phyloP scores from a whole-genome alignment of 192 early-diverging fungal genomes.

The Phlyctochytrium planicorne region DNA sequence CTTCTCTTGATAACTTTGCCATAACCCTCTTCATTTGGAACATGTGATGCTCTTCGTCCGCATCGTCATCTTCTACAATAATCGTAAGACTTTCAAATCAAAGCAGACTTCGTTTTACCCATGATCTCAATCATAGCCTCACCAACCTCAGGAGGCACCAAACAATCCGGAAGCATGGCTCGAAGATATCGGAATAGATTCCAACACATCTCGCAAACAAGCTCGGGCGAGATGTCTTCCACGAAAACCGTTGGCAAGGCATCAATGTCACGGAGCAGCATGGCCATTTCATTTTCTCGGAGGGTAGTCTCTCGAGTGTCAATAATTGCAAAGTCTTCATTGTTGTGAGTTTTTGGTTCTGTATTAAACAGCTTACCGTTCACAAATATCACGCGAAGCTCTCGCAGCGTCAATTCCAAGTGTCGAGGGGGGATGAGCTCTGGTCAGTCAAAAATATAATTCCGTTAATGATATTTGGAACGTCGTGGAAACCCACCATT shows the following conservation, averaged over 20 bases:
- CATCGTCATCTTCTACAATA: not conserved
- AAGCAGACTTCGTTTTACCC: not conserved
- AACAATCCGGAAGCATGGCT: not conserved
- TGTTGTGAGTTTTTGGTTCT: too few species aligned
- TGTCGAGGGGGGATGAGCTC: not conserved
- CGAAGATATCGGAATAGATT: not conserved
- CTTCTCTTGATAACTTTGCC: not conserved
- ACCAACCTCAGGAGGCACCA: not conserved
- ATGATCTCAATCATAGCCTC: not conserved
- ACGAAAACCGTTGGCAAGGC: not conserved
- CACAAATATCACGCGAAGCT: not conserved
- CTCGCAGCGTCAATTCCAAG: not conserved
- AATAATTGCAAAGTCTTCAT: slow-evolving; percentile 5
- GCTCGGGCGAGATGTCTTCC: not conserved
- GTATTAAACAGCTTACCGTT: too few species aligned
- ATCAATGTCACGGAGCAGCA: not conserved
- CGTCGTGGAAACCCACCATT: too few species aligned
- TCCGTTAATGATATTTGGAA: too few species aligned
- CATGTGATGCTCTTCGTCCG: not conserved
- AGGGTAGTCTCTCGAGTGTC: not conserved
- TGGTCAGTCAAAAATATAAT: not conserved
- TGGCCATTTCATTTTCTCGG: slow-evolving; percentile 2
- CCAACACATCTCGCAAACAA: not conserved
- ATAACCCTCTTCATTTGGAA: not conserved
- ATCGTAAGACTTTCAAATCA: not conserved